phyloP scores from a whole-genome alignment of 2,329 filamentous ascomycete species.

The Neopestalotiopsis rosae region DNA sequence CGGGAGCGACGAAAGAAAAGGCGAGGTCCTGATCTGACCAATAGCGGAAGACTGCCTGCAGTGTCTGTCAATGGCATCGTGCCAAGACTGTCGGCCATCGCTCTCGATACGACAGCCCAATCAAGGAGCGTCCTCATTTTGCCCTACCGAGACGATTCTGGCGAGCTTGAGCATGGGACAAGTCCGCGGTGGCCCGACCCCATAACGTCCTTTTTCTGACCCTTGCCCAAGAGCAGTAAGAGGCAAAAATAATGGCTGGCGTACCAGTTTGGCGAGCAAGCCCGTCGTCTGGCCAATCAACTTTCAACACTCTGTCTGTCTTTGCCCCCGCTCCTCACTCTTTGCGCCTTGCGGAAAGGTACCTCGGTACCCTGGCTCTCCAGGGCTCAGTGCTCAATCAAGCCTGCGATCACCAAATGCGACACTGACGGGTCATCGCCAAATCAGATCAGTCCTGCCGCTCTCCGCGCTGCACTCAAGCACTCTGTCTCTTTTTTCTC shows the following conservation, averaged over 20 bases:
- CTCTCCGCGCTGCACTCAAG: not conserved
- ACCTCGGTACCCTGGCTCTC: not conserved
- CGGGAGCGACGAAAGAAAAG: not conserved
- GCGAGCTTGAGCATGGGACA: not conserved
- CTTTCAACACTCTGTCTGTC: not conserved
- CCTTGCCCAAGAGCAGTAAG: not conserved
- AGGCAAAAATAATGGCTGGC: constrained; percentile 1
- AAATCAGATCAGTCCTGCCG: not conserved
- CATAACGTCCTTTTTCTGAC: not conserved
- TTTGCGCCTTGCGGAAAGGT: not conserved
- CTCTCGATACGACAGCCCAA: not conserved
- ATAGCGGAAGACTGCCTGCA: not conserved
- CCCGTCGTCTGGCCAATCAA: not conserved
- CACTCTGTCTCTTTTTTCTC: not conserved
- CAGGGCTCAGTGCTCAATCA: not conserved
- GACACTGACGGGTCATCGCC: not conserved
- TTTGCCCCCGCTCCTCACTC: not conserved
- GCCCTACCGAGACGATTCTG: constrained; percentile 1
- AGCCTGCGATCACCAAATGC: not conserved
- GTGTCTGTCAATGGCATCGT: not conserved
- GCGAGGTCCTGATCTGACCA: not conserved
- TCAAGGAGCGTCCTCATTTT: not conserved
- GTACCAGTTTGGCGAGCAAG: not conserved
- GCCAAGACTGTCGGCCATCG: not conserved
- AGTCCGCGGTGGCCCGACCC: not conserved